These are phyloP conservation scores for Ceratocystis papillata DNA, from an alignment of 2,329 filamentous ascomycete genomes.

Conservation along the genomic window DNA sequence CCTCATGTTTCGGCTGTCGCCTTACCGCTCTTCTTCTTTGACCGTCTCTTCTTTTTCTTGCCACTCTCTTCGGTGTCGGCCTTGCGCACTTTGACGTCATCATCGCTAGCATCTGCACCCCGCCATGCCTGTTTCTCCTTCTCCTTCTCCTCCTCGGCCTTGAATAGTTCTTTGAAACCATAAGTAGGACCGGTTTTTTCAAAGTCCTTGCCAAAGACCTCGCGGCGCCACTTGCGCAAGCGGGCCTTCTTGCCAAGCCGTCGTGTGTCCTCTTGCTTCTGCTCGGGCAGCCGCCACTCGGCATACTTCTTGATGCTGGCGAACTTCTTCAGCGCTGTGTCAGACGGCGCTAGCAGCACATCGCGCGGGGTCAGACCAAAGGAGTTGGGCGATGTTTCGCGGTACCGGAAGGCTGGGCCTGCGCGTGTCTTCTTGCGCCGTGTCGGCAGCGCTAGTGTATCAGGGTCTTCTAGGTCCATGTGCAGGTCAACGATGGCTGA, in stretches of 20 bases:
- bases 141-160: slow-evolving; percentile 28
- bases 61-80: slow-evolving; percentile 28
- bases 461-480: slow-evolving; percentile 60
- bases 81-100: slow-evolving; percentile 30
- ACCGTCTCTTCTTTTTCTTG: slow-evolving; percentile 41
- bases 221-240: slow-evolving; percentile 70
- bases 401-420: slow-evolving; percentile 64
- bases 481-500: slow-evolving; percentile 76
- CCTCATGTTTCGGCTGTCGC: slow-evolving; percentile 27
- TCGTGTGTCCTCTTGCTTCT: slow-evolving; percentile 84
- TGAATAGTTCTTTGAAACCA: slow-evolving; percentile 40
- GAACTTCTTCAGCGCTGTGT: slow-evolving; percentile 77
- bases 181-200: slow-evolving; percentile 48
- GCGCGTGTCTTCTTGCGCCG: slow-evolving; percentile 22
- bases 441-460: slow-evolving; percentile 37
- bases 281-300: slow-evolving; percentile 73
- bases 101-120: slow-evolving; percentile 19
- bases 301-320: slow-evolving; percentile 92
- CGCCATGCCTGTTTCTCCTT: slow-evolving; percentile 24
- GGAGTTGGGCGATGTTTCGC: slow-evolving; percentile 79
- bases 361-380: slow-evolving; percentile 85
- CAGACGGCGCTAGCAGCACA: slow-evolving; percentile 78
- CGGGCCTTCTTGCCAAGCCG: slow-evolving; percentile 84
- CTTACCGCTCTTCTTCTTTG: slow-evolving; percentile 41
- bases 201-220: slow-evolving; percentile 50